These are phyloP conservation scores for Moniliophthora roreri DNA, from an alignment of 1,284 basidiomycete species.

Conservation along the genomic window DNA sequence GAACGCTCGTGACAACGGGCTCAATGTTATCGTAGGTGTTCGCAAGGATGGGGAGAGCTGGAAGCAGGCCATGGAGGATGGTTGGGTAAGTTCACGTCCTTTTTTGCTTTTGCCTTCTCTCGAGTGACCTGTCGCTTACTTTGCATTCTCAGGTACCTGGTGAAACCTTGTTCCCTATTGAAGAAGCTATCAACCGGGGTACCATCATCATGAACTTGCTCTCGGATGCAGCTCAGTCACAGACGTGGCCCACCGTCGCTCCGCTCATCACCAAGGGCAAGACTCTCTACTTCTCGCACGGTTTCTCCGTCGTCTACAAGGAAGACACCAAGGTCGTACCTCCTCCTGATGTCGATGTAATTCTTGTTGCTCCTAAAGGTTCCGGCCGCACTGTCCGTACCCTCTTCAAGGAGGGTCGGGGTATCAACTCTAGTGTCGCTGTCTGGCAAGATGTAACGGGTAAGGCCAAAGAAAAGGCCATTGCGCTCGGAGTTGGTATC, in stretches of 20 bases:
- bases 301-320: conserved; percentile 99
- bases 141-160: conserved; percentile 73
- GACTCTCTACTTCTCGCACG: conserved; percentile 99
- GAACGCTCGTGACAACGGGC: conserved; percentile 98
- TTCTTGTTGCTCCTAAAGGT: conserved; percentile 98
- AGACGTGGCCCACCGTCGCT: conserved; percentile 87
- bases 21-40: conserved; percentile 99
- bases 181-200: conserved; percentile 94
- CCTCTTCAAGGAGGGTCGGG: conserved; percentile 99
- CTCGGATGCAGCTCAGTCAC: conserved; percentile 96
- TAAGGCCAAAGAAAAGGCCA: conserved; percentile 96
- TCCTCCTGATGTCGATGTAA: conserved; percentile 95
- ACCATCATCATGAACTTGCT: conserved; percentile 99
- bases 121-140: conserved; percentile 4
- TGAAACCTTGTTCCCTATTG: conserved; percentile 97
- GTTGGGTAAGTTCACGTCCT: conserved; percentile 69
- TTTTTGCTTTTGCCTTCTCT: neutral
- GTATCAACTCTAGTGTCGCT: conserved; percentile 90
- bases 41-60: conserved; percentile 96
- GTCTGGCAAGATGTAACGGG: conserved; percentile 96
- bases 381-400: conserved; percentile 99
- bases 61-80: conserved; percentile 95
- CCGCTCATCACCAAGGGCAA: conserved; percentile 98
- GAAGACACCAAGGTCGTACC: conserved; percentile 94
- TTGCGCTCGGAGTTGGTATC: conserved; percentile 92